Base-by-base conservation (phyloP, 345 rosid species). In the Citrus trifoliata region DNA sequence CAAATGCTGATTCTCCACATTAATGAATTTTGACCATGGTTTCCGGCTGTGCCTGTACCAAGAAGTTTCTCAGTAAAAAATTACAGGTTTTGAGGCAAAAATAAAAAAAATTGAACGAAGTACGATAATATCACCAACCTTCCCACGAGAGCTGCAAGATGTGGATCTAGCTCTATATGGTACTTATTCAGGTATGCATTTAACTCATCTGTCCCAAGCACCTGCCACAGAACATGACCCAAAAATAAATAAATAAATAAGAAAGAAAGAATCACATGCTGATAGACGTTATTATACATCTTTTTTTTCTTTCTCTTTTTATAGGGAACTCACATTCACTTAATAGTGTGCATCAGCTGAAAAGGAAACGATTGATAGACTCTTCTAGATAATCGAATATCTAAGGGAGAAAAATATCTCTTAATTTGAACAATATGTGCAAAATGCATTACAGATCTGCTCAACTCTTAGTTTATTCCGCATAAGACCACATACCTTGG, bases 201-300 rank as follows among this genome's bases (percentile, higher is more conserved):
- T 76, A 96, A 84, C 87, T 93, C 98, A 70, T 96, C 98, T 55
- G 98, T 96, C 71, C 99, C 99, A 64, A 96, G 91, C 6, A 94
- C 97, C 98, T 96, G 82, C 53, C 28, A 70, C 72, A 64, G 38
- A 73, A 83, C 30, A 60, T 10, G 53, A 59, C n/a, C 12, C 12
- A 40, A 35, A 35, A 35, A 40, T 2, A 74, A 46, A 67, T 24
- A 68, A 40, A n/a, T 4, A 21, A 6, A 24, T 10, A 51, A 58
- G 6, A 42, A 46, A 67, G 25, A 21, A 6, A 24, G 18, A 74
- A 66, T 35, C 19, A 40, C 77, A 59, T 4, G 6, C 74, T 13
- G 35, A 28, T 0, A 27, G 27, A 46, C 32, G 48, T 21, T 74
- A 19, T n/a, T 3, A 40, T 10, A 27, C 35, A 62, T 40, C 28